Conservation (phyloP, 2,329 filamentous ascomycete species). For the Hymenoscyphus repandus region DNA sequence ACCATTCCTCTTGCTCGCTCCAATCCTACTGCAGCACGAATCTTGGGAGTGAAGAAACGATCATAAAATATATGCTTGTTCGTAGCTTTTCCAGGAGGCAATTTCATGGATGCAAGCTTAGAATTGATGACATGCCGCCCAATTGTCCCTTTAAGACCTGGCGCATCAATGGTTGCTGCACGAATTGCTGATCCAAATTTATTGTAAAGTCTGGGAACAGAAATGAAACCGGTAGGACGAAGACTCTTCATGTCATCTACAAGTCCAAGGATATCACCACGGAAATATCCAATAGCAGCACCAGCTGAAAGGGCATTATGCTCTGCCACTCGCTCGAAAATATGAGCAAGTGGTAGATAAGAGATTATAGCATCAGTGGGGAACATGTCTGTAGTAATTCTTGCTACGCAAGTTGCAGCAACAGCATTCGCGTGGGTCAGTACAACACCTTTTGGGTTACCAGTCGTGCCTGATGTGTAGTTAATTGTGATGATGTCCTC, state of each 20-base stretch:
- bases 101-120: slow-evolving; percentile 74
- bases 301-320: slow-evolving; percentile 69
- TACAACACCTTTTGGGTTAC: slow-evolving; percentile 76
- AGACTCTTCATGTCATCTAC: slow-evolving; percentile 89
- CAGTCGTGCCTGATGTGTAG: slow-evolving; percentile 84
- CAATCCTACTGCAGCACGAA: slow-evolving; percentile 75
- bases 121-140: slow-evolving; percentile 73
- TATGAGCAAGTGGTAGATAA: slow-evolving; percentile 91
- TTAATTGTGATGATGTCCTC: slow-evolving; percentile 85
- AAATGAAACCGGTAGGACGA: slow-evolving; percentile 75
- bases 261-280: slow-evolving; percentile 79
- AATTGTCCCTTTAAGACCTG: slow-evolving; percentile 74
- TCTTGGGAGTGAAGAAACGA: slow-evolving; percentile 86
- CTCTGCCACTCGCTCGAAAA: slow-evolving; percentile 83
- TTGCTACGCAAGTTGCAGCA: slow-evolving; percentile 59
- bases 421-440: slow-evolving; percentile 79
- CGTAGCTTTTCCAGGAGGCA: slow-evolving; percentile 66
- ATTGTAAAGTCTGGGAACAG: slow-evolving; percentile 88
- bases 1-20: slow-evolving; percentile 69
- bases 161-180: slow-evolving; percentile 69
- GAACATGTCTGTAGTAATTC: slow-evolving; percentile 46
- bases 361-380: slow-evolving; percentile 65
- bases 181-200: slow-evolving; percentile 82
- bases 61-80: slow-evolving; percentile 77
- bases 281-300: slow-evolving; percentile 82